Conservation (phyloP, 768 basidiomycete genomes). For the Boletellus sp. region DNA sequence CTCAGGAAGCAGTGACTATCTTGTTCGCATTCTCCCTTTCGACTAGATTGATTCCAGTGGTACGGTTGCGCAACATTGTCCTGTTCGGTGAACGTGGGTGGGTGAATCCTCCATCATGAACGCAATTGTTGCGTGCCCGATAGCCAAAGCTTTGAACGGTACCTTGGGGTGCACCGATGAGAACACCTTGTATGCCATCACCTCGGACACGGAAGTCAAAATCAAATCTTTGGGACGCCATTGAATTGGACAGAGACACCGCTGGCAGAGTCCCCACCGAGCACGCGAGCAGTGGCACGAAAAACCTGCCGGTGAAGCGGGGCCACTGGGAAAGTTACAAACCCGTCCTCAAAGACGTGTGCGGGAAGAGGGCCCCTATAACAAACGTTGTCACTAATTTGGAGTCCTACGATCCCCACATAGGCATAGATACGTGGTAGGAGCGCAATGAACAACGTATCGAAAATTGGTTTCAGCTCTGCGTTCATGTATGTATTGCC, state of each 20-base stretch:
- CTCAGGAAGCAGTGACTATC: constrained; percentile 5
- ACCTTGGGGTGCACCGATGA: constrained; percentile 29
- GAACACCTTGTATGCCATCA: constrained; percentile 14
- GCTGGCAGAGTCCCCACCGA: constrained; percentile 13
- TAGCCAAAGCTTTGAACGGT: constrained; percentile 28
- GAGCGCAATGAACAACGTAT: constrained; percentile 26
- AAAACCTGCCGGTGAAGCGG: constrained; percentile 11
- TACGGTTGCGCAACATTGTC: constrained; percentile 30
- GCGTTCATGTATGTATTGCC: constrained; percentile 37
- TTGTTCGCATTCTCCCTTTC: not conserved
- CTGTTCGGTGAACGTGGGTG: constrained; percentile 33
- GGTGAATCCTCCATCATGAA: constrained; percentile 43
- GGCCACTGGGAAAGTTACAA: constrained; percentile 19
- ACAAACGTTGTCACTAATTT: constrained; percentile 27
- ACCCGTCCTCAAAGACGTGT: constrained; percentile 23
- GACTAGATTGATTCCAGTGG: not conserved
- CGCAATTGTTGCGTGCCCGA: constrained; percentile 23
- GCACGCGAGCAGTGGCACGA: constrained; percentile 15
- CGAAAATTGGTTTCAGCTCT: constrained; percentile 25
- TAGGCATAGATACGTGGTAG: constrained; percentile 38
- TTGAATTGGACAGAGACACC: constrained; percentile 33
- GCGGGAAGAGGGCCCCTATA: constrained; percentile 23
- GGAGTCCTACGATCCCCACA: constrained; percentile 22
- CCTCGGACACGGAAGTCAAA: constrained; percentile 12
- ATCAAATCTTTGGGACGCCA: constrained; percentile 34